These are phyloP conservation scores for Pythium phragmiticola DNA, from an alignment of 352 stramenopile genomes.

Conservation along the genomic window DNA sequence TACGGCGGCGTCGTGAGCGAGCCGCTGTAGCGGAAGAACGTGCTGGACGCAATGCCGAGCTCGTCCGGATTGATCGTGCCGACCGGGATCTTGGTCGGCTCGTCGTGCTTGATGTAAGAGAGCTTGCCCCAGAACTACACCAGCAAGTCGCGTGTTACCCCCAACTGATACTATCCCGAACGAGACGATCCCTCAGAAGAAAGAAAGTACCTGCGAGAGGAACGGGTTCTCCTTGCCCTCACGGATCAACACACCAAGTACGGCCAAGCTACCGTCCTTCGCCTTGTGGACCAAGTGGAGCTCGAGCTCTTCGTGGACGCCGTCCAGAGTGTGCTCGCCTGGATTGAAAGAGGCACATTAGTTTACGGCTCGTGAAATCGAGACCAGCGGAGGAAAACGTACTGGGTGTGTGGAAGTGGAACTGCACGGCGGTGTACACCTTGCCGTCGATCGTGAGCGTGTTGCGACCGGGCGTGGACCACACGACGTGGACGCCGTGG, in stretches of 20 bases:
- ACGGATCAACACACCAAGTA: constrained; percentile 62
- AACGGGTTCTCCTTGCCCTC: constrained; percentile 32
- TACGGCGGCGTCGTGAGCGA: constrained; percentile 81
- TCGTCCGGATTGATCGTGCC: constrained; percentile 34
- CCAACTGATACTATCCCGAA: neutral
- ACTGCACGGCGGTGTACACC: constrained; percentile 26
- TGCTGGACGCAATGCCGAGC: constrained; percentile 37
- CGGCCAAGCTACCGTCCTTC: constrained; percentile 48
- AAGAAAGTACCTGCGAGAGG: neutral
- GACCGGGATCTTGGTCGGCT: constrained; percentile 30
- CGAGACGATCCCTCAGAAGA: too few species aligned
- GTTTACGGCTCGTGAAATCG: neutral
- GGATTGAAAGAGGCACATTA: neutral
- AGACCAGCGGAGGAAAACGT: constrained; percentile 21
- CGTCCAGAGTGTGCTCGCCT: constrained; percentile 72
- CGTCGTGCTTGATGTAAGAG: constrained; percentile 24
- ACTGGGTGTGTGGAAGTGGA: constrained; percentile 63
- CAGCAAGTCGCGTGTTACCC: too few species aligned
- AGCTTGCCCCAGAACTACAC: constrained; percentile 58
- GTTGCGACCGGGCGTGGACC: constrained; percentile 8
- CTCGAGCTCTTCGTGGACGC: constrained; percentile 49
- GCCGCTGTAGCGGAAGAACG: constrained; percentile 60
- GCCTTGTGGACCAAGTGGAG: constrained; percentile 70
- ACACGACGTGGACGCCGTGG: constrained; percentile 8
- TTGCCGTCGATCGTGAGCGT: constrained; percentile 29